Evolutionary conservation across 169 alveolate species (phyloP), one percentile per base, ranked within the genome.

Genomic region (Plasmodium reichenowi): DNA sequence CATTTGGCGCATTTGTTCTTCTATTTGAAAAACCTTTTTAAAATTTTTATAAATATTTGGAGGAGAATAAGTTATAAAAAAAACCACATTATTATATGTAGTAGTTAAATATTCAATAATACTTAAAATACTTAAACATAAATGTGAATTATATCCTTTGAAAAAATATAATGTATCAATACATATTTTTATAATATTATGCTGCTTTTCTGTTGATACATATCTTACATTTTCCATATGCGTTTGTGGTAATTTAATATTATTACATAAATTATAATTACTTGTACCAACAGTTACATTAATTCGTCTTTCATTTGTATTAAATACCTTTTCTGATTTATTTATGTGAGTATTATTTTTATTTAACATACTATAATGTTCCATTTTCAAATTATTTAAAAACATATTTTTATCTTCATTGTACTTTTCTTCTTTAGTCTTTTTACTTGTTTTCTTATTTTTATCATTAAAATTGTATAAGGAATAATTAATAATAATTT

Each of bases 381-480:
- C 80, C 13, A 52, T 50, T 71, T 71, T 71, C 2, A 26, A 20
- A 50, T 32, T 2, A 50, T 10, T 48, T 4, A 9, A 50, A 10
- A 29, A 15, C 7, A 12, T 71, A 48, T 48, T 48, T 71, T 78
- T 78, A 0, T 78, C 89, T 38, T 78, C 89, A 26, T 17, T 78
- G 45, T 52, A n/a, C 17, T 66, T 78, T 50, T 78, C 89, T 52
- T 78, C 89, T 47, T 66, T 78, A 8, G 64, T 64, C 45, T 78
- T 78, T 38, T 78, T 78, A 26, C 29, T 29, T 83, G 71, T 50
- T 73, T 86, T 86, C 32, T 52, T 86, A 72, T 64, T 70, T 17
- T 72, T 86, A 54, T 86, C 92, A 56, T 86, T 86, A 72, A 86
- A 86, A 86, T 86, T 86, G 43, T 86, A 38, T 32, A 86, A 62